Percentiles rank a stretch among this genome's conserved stretches.
Conservation (phyloP, 2,329 filamentous ascomycete species). For the Talaromyces sp. region DNA sequence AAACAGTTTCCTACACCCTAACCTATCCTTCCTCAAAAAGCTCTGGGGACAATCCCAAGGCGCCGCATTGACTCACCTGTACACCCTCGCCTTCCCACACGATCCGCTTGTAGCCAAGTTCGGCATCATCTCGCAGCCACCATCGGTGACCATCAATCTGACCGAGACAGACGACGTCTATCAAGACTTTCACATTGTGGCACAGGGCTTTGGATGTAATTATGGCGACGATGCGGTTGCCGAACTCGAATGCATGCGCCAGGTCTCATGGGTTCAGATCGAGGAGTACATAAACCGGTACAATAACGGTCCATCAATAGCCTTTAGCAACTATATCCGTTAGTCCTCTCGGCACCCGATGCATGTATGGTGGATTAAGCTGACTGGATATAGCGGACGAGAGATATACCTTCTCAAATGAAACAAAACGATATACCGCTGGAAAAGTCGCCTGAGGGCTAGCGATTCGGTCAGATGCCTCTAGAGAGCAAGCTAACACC, state of each 20-base stretch:
- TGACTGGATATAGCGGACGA: constrained; percentile 16
- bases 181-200: constrained; percentile 26
- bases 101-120: constrained; percentile 20
- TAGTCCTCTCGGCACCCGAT: background rate
- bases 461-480: constrained; percentile 15
- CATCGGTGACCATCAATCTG: constrained; percentile 6
- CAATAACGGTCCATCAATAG: constrained; percentile 17
- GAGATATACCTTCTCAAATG: constrained; percentile 25
- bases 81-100: constrained; percentile 22
- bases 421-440: constrained; percentile 17
- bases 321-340: constrained; percentile 15
- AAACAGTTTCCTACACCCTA: too few relatives aligned
- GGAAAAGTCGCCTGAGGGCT: constrained; percentile 17
- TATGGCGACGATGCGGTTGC: constrained; percentile 17
- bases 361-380: constrained; percentile 1
- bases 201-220: constrained; percentile 23
- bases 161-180: constrained; percentile 15
- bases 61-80: constrained; percentile 18
- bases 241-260: constrained; percentile 26
- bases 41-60: constrained; percentile 24
- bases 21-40: background rate
- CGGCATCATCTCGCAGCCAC: constrained; percentile 9
- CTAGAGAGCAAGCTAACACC: constrained; percentile 14
- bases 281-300: constrained; percentile 24
- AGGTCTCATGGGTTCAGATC: constrained; percentile 21